phyloP scores from a whole-genome alignment of 208 protist species.

The Phytomonas sp. region DNA sequence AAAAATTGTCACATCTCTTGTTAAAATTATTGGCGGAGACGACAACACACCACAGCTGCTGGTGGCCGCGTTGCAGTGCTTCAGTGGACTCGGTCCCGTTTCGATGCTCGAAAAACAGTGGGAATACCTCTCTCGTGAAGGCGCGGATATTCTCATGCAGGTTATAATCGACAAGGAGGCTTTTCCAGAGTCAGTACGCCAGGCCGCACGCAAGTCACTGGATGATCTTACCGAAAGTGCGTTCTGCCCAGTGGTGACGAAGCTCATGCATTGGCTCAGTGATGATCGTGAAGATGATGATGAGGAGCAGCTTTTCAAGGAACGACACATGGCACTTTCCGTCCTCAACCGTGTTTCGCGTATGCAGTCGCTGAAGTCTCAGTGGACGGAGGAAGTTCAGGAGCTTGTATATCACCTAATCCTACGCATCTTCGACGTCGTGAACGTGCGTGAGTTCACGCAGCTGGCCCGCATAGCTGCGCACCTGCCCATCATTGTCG shows the following conservation, averaged over 20 bases:
- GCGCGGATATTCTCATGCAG: conserved; percentile 84
- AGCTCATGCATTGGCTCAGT: conserved; percentile 84
- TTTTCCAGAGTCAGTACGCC: conserved; percentile 59
- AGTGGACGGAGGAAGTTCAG: conserved; percentile 80
- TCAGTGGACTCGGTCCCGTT: conserved; percentile 63
- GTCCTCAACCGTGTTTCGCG: conserved; percentile 43
- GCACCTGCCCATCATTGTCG: conserved; percentile 49
- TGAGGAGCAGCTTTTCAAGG: conserved; percentile 63
- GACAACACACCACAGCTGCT: conserved; percentile 75
- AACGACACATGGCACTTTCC: conserved; percentile 65
- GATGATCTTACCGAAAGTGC: conserved; percentile 60
- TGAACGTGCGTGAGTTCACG: conserved; percentile 63
- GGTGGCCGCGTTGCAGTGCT: conserved; percentile 64
- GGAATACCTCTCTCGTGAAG: conserved; percentile 80
- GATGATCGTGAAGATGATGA: conserved; percentile 80
- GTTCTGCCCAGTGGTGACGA: conserved; percentile 69
- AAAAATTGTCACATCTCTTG: conserved; percentile 67
- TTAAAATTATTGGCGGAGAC: conserved; percentile 67
- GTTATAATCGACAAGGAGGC: conserved; percentile 75
- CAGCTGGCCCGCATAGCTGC: conserved; percentile 52
- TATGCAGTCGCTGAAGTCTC: conserved; percentile 21
- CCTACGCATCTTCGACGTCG: conserved; percentile 51
- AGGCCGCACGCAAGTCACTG: conserved; percentile 55
- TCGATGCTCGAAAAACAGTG: conserved; percentile 72
- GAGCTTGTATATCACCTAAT: conserved; percentile 50